Evolutionary conservation across 1,139 yeast species (phyloP).

Genomic region (Hyphopichia buzzinii): DNA sequence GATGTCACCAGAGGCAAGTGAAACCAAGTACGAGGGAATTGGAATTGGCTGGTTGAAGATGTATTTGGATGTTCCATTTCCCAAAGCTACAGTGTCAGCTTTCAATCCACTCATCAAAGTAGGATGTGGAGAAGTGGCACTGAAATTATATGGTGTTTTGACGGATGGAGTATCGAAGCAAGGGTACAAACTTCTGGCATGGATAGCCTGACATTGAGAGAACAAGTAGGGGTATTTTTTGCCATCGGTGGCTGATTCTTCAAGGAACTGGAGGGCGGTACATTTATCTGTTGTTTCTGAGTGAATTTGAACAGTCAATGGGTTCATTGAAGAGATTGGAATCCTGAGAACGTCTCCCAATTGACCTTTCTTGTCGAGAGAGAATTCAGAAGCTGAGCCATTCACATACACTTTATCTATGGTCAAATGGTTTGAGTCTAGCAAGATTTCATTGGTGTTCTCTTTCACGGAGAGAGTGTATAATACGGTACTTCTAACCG

Average conservation of each 20-base stretch:
- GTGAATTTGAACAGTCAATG: slow-evolving; percentile 14
- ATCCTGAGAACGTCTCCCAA: slow-evolving; percentile 34
- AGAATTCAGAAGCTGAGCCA: slow-evolving; percentile 16
- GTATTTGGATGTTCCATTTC: slow-evolving; percentile 13
- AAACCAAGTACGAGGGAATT: slow-evolving; percentile 35
- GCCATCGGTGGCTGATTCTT: slow-evolving; percentile 16
- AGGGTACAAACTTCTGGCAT: slow-evolving; percentile 42
- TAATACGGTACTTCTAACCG: slow-evolving; percentile 55
- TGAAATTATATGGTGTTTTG: slow-evolving; percentile 30
- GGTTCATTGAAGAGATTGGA: slow-evolving; percentile 8
- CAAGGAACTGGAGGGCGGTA: slow-evolving; percentile 41
- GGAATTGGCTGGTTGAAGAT: slow-evolving; percentile 34
- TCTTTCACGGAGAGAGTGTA: slow-evolving; percentile 37
- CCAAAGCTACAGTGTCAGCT: slow-evolving; percentile 3
- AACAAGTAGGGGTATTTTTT: slow-evolving; percentile 39
- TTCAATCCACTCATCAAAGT: slow-evolving; percentile 41
- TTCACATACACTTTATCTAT: slow-evolving; percentile 50
- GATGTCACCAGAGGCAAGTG: slow-evolving; percentile 35
- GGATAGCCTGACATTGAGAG: slow-evolving; percentile 45
- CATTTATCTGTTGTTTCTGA: slow-evolving; percentile 35
- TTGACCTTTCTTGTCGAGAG: slow-evolving; percentile 19
- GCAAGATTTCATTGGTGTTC: slow-evolving; percentile 33
- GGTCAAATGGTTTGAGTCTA: slow-evolving; percentile 69
- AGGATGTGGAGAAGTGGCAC: slow-evolving; percentile 29
- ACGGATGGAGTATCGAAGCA: slow-evolving; percentile 45